Base-by-base conservation (phyloP, 2,329 filamentous ascomycete species). In the Torrubiella hemipterigena region DNA sequence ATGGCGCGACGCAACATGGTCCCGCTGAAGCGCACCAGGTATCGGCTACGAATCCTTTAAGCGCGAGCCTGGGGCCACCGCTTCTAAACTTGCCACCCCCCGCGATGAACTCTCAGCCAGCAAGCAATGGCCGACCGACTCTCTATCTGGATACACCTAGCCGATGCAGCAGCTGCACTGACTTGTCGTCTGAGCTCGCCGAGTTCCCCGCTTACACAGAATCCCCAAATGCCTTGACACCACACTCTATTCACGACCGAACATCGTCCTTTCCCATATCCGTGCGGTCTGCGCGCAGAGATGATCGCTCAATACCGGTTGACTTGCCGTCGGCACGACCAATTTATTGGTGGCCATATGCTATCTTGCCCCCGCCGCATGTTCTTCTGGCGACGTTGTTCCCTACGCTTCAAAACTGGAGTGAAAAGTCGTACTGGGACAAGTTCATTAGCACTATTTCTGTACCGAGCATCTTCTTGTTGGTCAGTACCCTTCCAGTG, bases 401-500 rank as follows among this genome's bases (percentile, higher is more conserved):
- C 43, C 91, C 91, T 1, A 95, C 89, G 0, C 57, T 98, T 18
- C 78, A 77, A 40, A 77, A 70, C 17, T 98, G 89, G 85, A 63
- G 56, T 26, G 73, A 81, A 17, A 96, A 95, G 55, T 75, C 65
- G n/a, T 54, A 80, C n/a, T 85, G 78, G 75, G 87, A 89, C 45
- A 86, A 82, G 47, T 58, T 86, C 27, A 60, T 95, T 29, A 89
- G 85, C 25, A 46, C 91, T 9, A 67, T 93, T 22, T 87, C 87
- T 7, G 78, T 85, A n/a, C 83, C 87, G 2, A 93, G 81, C 44
- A 85, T 98, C 22, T 83, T 98, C 39, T 59, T 96, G 3, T 65
- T 98, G 4, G 89, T 89, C 1, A 75, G 91, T 28, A 98, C 91
- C 1, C 56, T 98, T 5, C 91, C 93, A 1, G 86, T 98, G 1